These are phyloP conservation scores for Claviceps citrina DNA, from an alignment of 2,329 filamentous ascomycete species.

Conservation along the genomic window DNA sequence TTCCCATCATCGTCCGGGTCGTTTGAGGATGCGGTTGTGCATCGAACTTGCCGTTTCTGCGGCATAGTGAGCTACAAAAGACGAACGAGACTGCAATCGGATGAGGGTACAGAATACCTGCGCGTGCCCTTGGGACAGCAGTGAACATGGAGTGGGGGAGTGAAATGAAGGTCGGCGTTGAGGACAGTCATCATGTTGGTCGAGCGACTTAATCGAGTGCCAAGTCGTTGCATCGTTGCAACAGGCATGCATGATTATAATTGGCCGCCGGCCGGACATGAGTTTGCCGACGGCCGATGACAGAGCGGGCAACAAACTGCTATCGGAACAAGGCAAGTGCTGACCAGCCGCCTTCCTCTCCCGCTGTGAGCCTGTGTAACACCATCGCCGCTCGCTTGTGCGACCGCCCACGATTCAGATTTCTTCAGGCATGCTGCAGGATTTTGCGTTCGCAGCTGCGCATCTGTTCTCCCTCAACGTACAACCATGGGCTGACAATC, in stretches of 20 bases:
- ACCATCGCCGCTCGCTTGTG: no score
- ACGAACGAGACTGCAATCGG: no score
- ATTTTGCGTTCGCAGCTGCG: no score
- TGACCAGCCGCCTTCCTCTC: no score
- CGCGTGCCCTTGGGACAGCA: not conserved
- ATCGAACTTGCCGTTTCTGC: slow-evolving; percentile 20
- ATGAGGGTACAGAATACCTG: not conserved
- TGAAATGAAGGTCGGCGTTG: not conserved
- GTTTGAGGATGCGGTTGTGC: not conserved
- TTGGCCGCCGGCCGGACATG: not conserved
- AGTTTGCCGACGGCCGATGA: not conserved
- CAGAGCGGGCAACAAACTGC: not conserved
- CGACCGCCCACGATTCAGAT: no score
- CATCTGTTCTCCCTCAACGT: no score
- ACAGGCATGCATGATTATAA: no score
- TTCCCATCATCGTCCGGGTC: not conserved
- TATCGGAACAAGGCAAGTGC: no score
- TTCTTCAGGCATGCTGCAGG: no score
- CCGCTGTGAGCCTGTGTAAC: no score
- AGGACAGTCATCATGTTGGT: not conserved
- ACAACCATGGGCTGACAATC: no score
- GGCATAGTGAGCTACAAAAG: slow-evolving; percentile 19
- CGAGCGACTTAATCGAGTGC: not conserved
- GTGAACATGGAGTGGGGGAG: not conserved
- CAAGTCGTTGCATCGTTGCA: not conserved